These are phyloP conservation scores for Draba incana DNA, from an alignment of 345 rosid species.

Conservation along the genomic window DNA sequence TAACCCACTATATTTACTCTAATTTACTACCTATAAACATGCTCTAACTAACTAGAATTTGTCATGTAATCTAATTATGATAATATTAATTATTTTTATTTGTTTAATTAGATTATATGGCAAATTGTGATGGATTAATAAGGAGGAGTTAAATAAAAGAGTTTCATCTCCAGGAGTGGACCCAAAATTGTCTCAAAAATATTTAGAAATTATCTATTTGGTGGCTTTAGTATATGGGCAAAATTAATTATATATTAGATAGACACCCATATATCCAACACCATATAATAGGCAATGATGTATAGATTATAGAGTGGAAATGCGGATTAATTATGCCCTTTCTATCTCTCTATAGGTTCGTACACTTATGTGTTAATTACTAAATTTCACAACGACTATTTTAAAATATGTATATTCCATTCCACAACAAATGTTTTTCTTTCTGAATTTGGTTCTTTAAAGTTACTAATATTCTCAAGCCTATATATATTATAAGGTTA, in stretches of 20 bases:
- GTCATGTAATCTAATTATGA: no score
- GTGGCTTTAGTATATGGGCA: constrained; percentile 28
- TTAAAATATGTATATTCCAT: no score
- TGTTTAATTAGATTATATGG: not conserved
- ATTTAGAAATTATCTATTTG: constrained; percentile 2
- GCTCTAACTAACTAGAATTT: no score
- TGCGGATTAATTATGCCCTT: not conserved
- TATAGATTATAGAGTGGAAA: not conserved
- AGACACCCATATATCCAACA: not conserved
- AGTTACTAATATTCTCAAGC: not conserved
- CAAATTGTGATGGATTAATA: no score
- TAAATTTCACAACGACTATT: constrained; percentile 2
- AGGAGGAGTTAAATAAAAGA: no score
- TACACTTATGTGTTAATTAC: not conserved
- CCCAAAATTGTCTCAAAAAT: not conserved
- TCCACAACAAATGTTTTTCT: no score
- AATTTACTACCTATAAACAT: no score
- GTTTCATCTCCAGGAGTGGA: no score
- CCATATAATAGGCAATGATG: constrained; percentile 3
- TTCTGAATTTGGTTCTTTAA: not conserved
- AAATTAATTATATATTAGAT: not conserved
- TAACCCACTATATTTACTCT: no score
- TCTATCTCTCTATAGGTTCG: not conserved
- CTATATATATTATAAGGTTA: not conserved
- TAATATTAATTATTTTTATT: no score